A percentile compares a stretch with the other conserved stretches of the same genome.
Conservation (phyloP, 1,139 yeast genomes). For the Candida sanyaensis region DNA sequence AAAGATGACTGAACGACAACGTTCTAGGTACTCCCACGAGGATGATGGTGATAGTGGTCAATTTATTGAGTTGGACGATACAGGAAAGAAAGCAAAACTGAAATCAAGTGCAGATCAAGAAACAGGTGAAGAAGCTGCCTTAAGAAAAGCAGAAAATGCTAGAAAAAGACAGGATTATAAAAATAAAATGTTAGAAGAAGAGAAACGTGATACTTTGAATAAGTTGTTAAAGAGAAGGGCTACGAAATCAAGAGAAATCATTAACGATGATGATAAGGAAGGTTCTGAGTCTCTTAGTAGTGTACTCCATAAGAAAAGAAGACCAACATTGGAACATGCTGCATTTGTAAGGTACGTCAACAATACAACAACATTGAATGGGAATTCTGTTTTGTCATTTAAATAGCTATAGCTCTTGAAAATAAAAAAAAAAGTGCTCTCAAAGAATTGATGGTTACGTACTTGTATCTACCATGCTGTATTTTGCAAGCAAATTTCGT, state of each 20-base stretch:
- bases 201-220: slow-evolving; percentile 87
- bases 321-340: slow-evolving; percentile 37
- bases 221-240: slow-evolving; percentile 85
- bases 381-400: slow-evolving; percentile 22
- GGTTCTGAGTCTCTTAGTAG: slow-evolving; percentile 15
- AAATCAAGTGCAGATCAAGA: slow-evolving; percentile 42
- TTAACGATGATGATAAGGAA: slow-evolving; percentile 31
- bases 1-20: slow-evolving; percentile 64
- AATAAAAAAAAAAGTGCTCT: too few species aligned
- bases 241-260: slow-evolving; percentile 53
- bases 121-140: slow-evolving; percentile 82
- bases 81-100: slow-evolving; percentile 21
- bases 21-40: slow-evolving; percentile 47
- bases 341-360: slow-evolving; percentile 31
- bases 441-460: too few species aligned
- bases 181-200: slow-evolving; percentile 84
- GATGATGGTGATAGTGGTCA: slow-evolving; percentile 18
- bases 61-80: slow-evolving; percentile 29
- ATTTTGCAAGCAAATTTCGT: too few species aligned
- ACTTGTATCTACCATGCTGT: too few species aligned
- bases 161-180: slow-evolving; percentile 85
- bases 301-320: slow-evolving; percentile 30
- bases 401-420: slow-evolving; percentile 10
- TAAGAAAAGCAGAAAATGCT: slow-evolving; percentile 84
- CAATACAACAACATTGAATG: slow-evolving; percentile 20